Base-by-base conservation (phyloP, 2,329 filamentous ascomycete species). In the Penicillium sp. region DNA sequence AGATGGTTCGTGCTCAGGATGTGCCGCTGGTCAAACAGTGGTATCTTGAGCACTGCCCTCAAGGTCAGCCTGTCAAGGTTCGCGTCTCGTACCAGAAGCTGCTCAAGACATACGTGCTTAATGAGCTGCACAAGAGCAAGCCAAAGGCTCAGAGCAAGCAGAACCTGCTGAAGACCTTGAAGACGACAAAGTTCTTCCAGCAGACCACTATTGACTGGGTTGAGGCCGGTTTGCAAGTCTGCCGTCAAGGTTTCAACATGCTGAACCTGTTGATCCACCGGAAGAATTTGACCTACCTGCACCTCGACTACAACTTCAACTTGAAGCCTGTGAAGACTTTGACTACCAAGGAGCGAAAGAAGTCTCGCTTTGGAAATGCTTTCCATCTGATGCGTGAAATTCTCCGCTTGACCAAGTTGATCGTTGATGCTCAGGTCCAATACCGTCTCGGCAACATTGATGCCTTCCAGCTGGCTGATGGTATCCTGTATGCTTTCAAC, bases 381-480 rank as follows among this genome's bases (percentile, higher is more conserved):
- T 99, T 99, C 84, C 95, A 99, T 79, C 80, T 99, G 61, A 99
- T 99, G 95, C 90, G 95, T 76, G 95, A 99, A 80, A 99, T 99
- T 63, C 80, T 99, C 58, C 90, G 96, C 53, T 78, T 99, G 68
- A 99, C 95, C 0, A 99, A 99, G 80, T 86, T 99, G 67, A 98
- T 99, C 73, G 95, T 99, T 47, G 95, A 99, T 78, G 94, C 95
- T 2, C 96, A 99, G 77, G 96, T 99, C 26, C 95, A 99, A 77
- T 99, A 98, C 75, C 90, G 95, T 30, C 83, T 99, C 42, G 96
- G 96, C 62, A 99, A 99, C 73, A 98, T 99, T 66, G 95, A 99
- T 78, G 95, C 96, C 40, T 99, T 99, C 83, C 95, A 99, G 78
- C 88, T 99, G 67, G 95, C 95, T 3, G 95, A 99, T 78, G 95